These are phyloP conservation scores for Protomyces inundatus DNA, from an alignment of 1,139 yeast genomes.

Conservation along the genomic window DNA sequence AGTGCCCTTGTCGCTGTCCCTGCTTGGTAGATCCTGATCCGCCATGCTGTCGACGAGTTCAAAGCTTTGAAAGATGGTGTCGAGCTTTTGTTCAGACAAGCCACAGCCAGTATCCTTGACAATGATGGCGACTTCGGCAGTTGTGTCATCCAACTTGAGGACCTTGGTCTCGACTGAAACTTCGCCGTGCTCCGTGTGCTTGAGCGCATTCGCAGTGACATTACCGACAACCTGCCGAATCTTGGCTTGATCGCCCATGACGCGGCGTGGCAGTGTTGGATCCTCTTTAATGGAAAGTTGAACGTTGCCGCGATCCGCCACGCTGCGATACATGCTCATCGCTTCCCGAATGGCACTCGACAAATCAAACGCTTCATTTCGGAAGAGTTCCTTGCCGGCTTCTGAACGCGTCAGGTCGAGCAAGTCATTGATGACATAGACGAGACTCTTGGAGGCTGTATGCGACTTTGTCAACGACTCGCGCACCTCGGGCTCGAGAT, in stretches of 20 bases:
- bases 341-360: conserved; percentile 18
- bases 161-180: conserved; percentile 9
- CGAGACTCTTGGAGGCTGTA: conserved; percentile 21
- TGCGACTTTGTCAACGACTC: conserved; percentile 18
- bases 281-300: conserved; percentile 8
- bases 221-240: conserved; percentile 77
- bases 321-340: conserved; percentile 13
- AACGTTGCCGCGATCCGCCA: conserved; percentile 10
- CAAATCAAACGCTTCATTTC: conserved; percentile 19
- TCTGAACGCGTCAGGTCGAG: conserved; percentile 24
- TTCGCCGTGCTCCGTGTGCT: conserved; percentile 72
- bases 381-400: conserved; percentile 18
- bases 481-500: conserved; percentile 3
- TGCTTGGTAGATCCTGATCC: background rate
- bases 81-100: conserved; percentile 14
- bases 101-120: conserved; percentile 46
- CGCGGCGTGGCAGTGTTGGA: conserved; percentile 62
- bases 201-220: conserved; percentile 81
- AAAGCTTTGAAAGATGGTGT: conserved; percentile 21
- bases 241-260: conserved; percentile 82
- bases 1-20: conserved; percentile 11
- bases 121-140: conserved; percentile 57
- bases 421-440: conserved; percentile 26
- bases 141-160: background rate
- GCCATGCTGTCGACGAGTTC: conserved; percentile 10